A percentile compares a stretch with the other conserved stretches of the same genome.
Evolutionary conservation across 2,329 filamentous ascomycete genomes (phyloP).

Genomic region (Microsporum audouinii): DNA sequence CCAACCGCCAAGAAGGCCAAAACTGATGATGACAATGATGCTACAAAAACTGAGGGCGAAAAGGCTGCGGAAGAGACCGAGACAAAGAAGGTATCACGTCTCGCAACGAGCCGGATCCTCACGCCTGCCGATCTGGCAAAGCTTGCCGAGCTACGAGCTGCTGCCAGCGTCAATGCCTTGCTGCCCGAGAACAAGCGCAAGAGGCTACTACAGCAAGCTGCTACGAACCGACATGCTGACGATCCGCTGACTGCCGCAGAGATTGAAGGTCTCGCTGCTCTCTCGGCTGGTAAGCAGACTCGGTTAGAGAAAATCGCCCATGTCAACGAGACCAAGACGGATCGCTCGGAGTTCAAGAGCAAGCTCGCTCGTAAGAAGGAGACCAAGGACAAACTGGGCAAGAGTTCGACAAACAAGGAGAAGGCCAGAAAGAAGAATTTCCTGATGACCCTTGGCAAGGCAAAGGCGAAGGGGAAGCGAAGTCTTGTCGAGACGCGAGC

Average conservation of each 20-base stretch:
- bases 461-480: slow-evolving; percentile 87
- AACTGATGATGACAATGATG: slow-evolving; percentile 28
- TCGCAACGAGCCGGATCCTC: slow-evolving; percentile 87
- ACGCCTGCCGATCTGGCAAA: slow-evolving; percentile 95
- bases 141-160: slow-evolving; percentile 71
- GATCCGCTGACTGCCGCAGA: slow-evolving; percentile 82
- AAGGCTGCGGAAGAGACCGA: slow-evolving; percentile 20
- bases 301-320: slow-evolving; percentile 81
- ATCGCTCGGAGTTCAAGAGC: slow-evolving; percentile 68
- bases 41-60: slow-evolving; percentile 24
- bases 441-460: slow-evolving; percentile 94
- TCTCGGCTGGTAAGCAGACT: slow-evolving; percentile 63
- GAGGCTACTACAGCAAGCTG: slow-evolving; percentile 33
- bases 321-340: slow-evolving; percentile 70
- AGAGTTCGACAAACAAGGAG: slow-evolving; percentile 95
- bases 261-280: slow-evolving; percentile 72
- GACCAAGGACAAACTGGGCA: slow-evolving; percentile 78
- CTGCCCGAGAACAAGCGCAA: slow-evolving; percentile 36
- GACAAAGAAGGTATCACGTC: slow-evolving; percentile 43
- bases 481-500: slow-evolving; percentile 78
- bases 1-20: slow-evolving; percentile 54
- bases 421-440: slow-evolving; percentile 98
- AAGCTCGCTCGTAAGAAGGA: slow-evolving; percentile 74
- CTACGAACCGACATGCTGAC: slow-evolving; percentile 57
- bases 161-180: slow-evolving; percentile 57